Conservation (phyloP, 768 basidiomycete genomes). For the Hygrocybe punicea region DNA sequence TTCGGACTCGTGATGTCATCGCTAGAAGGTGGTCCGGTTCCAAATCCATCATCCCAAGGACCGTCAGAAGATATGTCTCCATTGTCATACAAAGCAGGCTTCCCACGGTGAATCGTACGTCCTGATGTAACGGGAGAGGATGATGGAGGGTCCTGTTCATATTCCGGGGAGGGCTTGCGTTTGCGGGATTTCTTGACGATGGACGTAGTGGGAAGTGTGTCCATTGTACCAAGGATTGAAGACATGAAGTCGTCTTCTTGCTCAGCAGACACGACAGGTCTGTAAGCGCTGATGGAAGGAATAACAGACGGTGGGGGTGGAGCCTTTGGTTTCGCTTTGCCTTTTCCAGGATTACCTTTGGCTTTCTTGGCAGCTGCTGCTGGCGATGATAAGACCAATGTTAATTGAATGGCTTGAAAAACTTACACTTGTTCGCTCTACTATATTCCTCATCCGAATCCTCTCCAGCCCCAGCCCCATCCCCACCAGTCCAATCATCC, state of each 20-base stretch:
- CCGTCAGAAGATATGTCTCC: slow-evolving; percentile 50
- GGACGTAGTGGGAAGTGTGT: slow-evolving; percentile 41
- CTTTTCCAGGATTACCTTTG: slow-evolving; percentile 35
- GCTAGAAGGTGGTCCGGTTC: slow-evolving; percentile 44
- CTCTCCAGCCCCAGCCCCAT: slow-evolving; percentile 47
- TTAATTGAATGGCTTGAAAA: not conserved
- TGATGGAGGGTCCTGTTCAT: slow-evolving; percentile 35
- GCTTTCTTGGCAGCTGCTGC: slow-evolving; percentile 32
- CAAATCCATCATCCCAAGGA: slow-evolving; percentile 38
- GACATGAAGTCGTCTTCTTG: slow-evolving; percentile 91
- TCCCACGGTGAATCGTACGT: too few species aligned
- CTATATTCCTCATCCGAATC: slow-evolving; percentile 49
- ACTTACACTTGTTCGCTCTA: slow-evolving; percentile 43
- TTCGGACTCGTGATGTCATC: slow-evolving; percentile 71
- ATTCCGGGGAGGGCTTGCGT: slow-evolving; percentile 59
- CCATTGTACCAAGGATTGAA: slow-evolving; percentile 70
- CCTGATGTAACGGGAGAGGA: slow-evolving; percentile 39
- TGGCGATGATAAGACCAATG: not conserved
- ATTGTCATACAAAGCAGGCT: slow-evolving; percentile 25
- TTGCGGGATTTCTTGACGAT: slow-evolving; percentile 46
- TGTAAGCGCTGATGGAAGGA: slow-evolving; percentile 75
- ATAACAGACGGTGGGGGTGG: slow-evolving; percentile 49
- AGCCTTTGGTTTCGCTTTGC: slow-evolving; percentile 48
- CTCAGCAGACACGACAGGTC: slow-evolving; percentile 67
- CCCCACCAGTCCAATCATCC: slow-evolving; percentile 82